Evolutionary conservation across 177 flowering plant species (phyloP), one percentile per base, ranked within the genome.

Genomic region (Tripterygium wilfordii): DNA sequence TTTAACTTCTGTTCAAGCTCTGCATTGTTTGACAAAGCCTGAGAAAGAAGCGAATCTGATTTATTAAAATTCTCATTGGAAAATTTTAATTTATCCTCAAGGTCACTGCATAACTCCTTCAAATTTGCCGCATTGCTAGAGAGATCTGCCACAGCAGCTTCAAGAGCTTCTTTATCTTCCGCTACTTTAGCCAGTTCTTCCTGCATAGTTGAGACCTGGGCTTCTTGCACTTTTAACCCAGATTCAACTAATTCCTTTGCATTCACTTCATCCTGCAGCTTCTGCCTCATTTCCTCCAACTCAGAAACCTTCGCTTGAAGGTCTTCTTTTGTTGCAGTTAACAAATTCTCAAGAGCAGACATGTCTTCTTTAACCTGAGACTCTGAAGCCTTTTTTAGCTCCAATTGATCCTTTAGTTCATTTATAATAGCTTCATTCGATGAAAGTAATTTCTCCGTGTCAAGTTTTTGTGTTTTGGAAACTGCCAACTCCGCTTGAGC

Each of bases 1-100:
- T 74, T 76, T 63, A 88, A 25, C 68, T 74, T 80, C 69, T 77
- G 56, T 50, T 85, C 91, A 48, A 85, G 76, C 57, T 88, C 96
- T 22, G 58, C 58, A 44, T 72, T 85, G 49, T 71, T 68, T 16
- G 74, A 57, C 70, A 79, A 42, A 17, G 90, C 85, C 64, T 85
- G 68, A 15, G 81, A 57, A 14, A 85, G 54, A 46, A 72, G 81
- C 42, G 77, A 59, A 57, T 83, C 80, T 12, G 74, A 21, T 58
- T 74, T 75, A 21, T 16, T 12, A 61, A 75, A 79, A 36, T 64
- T 81, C 40, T 77, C 82, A 27, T 73, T 74, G 1, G 83, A 75
- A 22, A 51, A 36, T 65, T 68, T 70, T 68, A 84, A 32, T 56
- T 76, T 79, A 15, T 58, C 61, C 64, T 79, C 82, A 41, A 82